Evolutionary conservation across 2,329 filamentous ascomycete genomes (phyloP).

Genomic region (Fusarium sororula): DNA sequence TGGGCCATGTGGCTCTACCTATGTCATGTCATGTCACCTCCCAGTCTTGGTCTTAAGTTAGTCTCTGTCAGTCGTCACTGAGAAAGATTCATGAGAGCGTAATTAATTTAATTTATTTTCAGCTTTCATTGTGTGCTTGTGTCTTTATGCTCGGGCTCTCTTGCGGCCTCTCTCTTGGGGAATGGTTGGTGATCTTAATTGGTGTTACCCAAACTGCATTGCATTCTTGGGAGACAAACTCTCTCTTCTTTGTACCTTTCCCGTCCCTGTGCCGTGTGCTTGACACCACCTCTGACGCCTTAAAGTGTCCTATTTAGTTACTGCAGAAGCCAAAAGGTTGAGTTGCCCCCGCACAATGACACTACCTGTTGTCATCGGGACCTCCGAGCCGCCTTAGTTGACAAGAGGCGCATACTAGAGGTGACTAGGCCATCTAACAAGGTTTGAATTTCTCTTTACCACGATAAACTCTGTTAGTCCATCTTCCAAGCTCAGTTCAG

Average conservation of each 20-base stretch:
- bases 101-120: not conserved
- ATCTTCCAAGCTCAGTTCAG: not conserved
- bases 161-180: constrained; percentile 1
- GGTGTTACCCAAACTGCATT: constrained; percentile 31
- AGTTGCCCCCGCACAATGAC: constrained; percentile 20
- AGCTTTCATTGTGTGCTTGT: not conserved
- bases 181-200: not conserved
- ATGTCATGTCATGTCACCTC: not conserved
- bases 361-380: constrained; percentile 22
- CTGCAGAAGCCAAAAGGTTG: constrained; percentile 13
- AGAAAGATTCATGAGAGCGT: not conserved
- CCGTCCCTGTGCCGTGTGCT: constrained; percentile 1
- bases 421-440: constrained; percentile 2
- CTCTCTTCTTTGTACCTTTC: constrained; percentile 10
- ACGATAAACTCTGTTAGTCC: constrained; percentile 26
- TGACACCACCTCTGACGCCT: constrained; percentile 20
- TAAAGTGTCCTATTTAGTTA: not conserved
- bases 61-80: not conserved
- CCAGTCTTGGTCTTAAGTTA: not conserved
- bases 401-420: constrained; percentile 23
- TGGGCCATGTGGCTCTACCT: constrained; percentile 15
- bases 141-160: constrained; percentile 6
- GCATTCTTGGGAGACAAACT: constrained; percentile 29
- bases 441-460: constrained; percentile 18
- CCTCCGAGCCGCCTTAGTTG: constrained; percentile 20